Evolutionary conservation across 768 basidiomycete species (phyloP).

Genomic region (Suillus brevipes): DNA sequence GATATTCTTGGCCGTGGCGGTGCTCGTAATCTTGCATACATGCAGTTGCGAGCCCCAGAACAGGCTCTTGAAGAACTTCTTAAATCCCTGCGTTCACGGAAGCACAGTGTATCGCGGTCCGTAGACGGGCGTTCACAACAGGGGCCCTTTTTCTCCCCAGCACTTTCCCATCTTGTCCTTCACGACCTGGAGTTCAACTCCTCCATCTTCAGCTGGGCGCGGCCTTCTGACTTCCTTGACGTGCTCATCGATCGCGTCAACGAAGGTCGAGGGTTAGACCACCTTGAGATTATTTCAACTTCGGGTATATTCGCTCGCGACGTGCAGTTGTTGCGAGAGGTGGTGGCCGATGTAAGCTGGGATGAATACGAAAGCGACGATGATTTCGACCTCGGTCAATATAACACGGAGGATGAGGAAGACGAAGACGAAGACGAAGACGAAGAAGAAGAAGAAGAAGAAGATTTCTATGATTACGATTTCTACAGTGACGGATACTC

Average conservation of each 20-base stretch:
- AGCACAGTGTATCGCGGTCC: not conserved
- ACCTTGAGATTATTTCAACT: not conserved
- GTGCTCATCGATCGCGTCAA: slow-evolving; percentile 9
- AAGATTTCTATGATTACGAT: not conserved
- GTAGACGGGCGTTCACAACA: not conserved
- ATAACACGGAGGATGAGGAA: not conserved
- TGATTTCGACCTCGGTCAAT: not conserved
- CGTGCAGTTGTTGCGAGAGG: slow-evolving; percentile 4
- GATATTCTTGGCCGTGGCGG: not conserved
- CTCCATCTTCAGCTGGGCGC: not conserved
- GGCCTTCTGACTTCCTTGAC: slow-evolving; percentile 1
- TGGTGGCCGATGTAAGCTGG: slow-evolving; percentile 5
- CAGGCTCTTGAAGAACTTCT: not conserved
- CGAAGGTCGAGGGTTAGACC: slow-evolving; percentile 1
- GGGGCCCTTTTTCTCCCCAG: not conserved
- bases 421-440: not conserved
- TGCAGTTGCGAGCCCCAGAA: not conserved
- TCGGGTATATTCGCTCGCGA: not conserved
- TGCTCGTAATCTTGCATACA: not conserved
- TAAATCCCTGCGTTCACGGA: not conserved
- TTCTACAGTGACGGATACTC: not conserved
- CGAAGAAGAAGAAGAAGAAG: not conserved
- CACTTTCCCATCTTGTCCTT: not conserved
- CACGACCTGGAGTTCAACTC: not conserved
- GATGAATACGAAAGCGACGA: not conserved